Base-by-base conservation (phyloP, 2,329 filamentous ascomycete genomes). In the Penicillium sp. region DNA sequence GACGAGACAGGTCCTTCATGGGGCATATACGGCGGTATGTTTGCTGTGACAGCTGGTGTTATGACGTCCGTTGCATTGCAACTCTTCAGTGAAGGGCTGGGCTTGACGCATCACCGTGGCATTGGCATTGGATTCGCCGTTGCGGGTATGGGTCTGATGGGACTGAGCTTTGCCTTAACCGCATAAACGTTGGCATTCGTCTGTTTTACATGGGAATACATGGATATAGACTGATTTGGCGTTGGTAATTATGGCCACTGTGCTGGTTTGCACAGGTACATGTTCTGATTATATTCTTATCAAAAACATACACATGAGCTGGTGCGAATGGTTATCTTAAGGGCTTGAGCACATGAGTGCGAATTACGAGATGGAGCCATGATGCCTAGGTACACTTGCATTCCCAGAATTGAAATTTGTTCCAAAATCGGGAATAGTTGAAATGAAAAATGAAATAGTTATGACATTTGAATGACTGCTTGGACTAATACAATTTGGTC, bases 1-100 rank as follows among this genome's bases (percentile, higher is more conserved):
- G 59, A 64, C 5, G 54, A 58, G 0, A 64, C 63, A 1, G 72
- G 69, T 45, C 78, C 82, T 0, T 81, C 79, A 1, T 83, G 86
- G 67, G 80, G 76, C 31, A 80, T 84, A 0, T 80, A 78, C 55
- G 79, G 75, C 21, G 75, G 74, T 49, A 87, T 97, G 76, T 99
- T 99, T 77, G 92, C 91, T 6, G 79, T 87, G 9, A 97, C 93
- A 0, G 87, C 92, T 1, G 94, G 94, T 1, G 95, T 99, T 65
- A 97, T 99, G 94, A 88, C 91, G 27, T 94, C 89, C 65, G 94
- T 99, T 29, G 92, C 89, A 2, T 75, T 99, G 68, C 90, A 95
- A 75, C 79, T 99, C 6, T 93, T 97, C 67, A 87, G 89, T 3
- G 92, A 99, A 78, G 89, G 88, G 62, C 72, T 96, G 69, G 89